Evolutionary conservation across 1,284 basidiomycete species (phyloP).

Genomic region (Moesziomyces aphidis): DNA sequence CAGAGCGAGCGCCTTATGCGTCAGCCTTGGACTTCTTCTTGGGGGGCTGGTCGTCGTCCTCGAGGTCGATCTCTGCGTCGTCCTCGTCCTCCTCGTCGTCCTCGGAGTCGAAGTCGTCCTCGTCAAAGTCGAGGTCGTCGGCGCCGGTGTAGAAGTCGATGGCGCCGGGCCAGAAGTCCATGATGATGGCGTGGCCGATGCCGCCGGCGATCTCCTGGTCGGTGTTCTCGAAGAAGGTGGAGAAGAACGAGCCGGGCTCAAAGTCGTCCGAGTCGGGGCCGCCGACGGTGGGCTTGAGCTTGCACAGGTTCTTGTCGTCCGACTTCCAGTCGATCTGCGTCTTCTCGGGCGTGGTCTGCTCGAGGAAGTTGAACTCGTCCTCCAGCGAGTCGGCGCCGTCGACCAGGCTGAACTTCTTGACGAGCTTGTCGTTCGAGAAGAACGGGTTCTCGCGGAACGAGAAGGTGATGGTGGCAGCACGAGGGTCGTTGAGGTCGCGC

Average conservation of each 20-base stretch:
- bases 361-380: slow-evolving; percentile 62
- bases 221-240: slow-evolving; percentile 77
- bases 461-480: slow-evolving; percentile 60
- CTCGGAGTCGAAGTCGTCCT: slow-evolving; percentile 57
- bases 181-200: slow-evolving; percentile 61
- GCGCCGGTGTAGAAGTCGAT: slow-evolving; percentile 61
- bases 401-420: slow-evolving; percentile 60
- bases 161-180: slow-evolving; percentile 63
- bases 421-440: slow-evolving; percentile 56
- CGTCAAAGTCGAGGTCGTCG: slow-evolving; percentile 55
- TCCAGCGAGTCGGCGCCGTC: slow-evolving; percentile 53
- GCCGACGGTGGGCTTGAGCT: slow-evolving; percentile 77
- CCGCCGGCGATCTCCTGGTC: slow-evolving; percentile 55
- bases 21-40: slow-evolving; percentile 59
- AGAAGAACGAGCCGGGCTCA: slow-evolving; percentile 87
- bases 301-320: slow-evolving; percentile 78
- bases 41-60: slow-evolving; percentile 59
- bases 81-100: slow-evolving; percentile 62
- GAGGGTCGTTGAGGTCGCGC: slow-evolving; percentile 59
- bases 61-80: slow-evolving; percentile 62
- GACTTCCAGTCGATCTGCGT: slow-evolving; percentile 84
- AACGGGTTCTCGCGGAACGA: slow-evolving; percentile 61
- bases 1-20: slow-evolving; percentile 15
- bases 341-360: slow-evolving; percentile 59
- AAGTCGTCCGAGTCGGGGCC: slow-evolving; percentile 68